Evolutionary conservation across 1,284 basidiomycete genomes (phyloP), one percentile per base, ranked within the genome.

Genomic region (Hymenochaete sp.): DNA sequence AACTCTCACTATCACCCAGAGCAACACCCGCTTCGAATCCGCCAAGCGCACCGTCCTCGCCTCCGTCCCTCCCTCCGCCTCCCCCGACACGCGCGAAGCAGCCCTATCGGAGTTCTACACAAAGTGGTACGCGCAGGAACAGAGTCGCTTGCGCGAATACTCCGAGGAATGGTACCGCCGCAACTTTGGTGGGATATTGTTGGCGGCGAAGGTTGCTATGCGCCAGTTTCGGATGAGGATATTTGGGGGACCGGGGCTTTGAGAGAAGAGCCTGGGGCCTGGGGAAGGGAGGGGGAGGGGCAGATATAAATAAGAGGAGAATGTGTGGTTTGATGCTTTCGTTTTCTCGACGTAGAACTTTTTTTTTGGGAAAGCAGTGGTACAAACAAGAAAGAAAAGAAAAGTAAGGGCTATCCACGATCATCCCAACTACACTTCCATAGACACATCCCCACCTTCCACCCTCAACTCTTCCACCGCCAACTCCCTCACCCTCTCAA

Each of bases 121-220:
- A 42, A 69, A 73, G 47, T 88, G 84, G 84, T 66, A 82, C 39
- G 65, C 71, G 53, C 79, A 83, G 57, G 84, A 88, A 61, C 66
- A 66, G 36, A 53, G 57, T 2, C 68, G 72, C 27, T 73, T 77
- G 43, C 69, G 69, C 42, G 65, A 61, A 28, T 88, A 87, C 59
- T 75, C 74, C 2, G 55, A 61, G 19, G 73, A 81, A 58, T 84
- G 79, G 78, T 67, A 77, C 47, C 68, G 64, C 48, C 72, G 76
- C 19, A 83, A 79, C 55, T 65, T 70, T 48, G 57, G 67, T 16
- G 69, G 69, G 50, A 73, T 84, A 56, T 36, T 65, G 33, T 68
- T 83, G 22, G 71, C 71, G 13, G 64, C 70, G 10, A 72, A 75
- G 19, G 65, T 79, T 16, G 62, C 68, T 35, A 72, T 68, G 52